These are phyloP conservation scores for Chondrostereum purpureum DNA, from an alignment of 1,284 basidiomycete species.

Conservation along the genomic window DNA sequence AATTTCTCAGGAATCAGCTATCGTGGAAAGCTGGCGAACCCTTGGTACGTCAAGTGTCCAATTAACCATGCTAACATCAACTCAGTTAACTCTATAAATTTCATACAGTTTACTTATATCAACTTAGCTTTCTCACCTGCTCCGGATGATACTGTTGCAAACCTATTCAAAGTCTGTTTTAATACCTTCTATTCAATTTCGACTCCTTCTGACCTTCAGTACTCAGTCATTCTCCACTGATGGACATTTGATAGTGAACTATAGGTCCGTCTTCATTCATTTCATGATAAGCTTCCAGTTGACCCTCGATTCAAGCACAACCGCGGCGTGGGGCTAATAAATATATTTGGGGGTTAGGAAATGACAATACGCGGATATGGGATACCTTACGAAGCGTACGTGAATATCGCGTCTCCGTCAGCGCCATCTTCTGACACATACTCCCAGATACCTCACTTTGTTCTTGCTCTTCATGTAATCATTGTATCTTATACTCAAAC, in stretches of 20 bases:
- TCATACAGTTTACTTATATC: slow-evolving; percentile 88
- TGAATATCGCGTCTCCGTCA: neutral
- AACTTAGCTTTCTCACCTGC: slow-evolving; percentile 95
- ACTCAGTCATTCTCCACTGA: slow-evolving; percentile 85
- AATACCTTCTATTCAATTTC: neutral
- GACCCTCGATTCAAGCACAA: slow-evolving; percentile 40
- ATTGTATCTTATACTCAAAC: neutral
- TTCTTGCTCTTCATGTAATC: neutral
- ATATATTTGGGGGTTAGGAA: neutral
- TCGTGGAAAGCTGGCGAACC: slow-evolving; percentile 86
- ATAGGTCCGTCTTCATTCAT: slow-evolving; percentile 56
- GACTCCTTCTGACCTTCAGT: slow-evolving; percentile 2
- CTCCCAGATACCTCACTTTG: neutral
- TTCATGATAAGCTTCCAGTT: neutral
- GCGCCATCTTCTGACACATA: neutral
- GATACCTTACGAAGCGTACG: neutral
- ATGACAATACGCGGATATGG: too few relatives aligned
- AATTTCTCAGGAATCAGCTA: slow-evolving; percentile 87
- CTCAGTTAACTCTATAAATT: neutral
- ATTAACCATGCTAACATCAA: neutral
- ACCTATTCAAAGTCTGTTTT: slow-evolving; percentile 69
- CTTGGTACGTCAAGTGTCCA: slow-evolving; percentile 67
- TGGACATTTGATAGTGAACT: slow-evolving; percentile 92
- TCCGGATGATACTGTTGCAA: slow-evolving; percentile 88
- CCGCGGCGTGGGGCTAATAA: slow-evolving; percentile 63